These are phyloP conservation scores for Solanum medicagineum DNA, from an alignment of 257 asterid genomes.

Conservation along the genomic window DNA sequence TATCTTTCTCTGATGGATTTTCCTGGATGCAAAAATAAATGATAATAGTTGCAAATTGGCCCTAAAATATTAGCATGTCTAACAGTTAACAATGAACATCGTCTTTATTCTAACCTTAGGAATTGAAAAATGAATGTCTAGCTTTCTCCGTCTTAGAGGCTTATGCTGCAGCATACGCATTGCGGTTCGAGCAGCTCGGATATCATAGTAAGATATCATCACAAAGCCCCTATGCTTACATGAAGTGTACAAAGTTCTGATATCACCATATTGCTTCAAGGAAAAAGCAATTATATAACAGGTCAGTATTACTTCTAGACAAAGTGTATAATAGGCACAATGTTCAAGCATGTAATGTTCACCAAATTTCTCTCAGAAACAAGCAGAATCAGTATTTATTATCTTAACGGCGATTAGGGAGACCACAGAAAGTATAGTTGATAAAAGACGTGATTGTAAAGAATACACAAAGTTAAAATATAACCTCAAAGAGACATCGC, in stretches of 20 bases:
- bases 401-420: neutral
- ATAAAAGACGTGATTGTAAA: neutral
- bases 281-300: neutral
- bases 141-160: constrained; percentile 84
- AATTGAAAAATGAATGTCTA: constrained; percentile 93
- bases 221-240: constrained; percentile 98
- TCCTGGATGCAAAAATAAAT: constrained; percentile 43
- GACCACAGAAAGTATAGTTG: neutral
- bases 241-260: constrained; percentile 89
- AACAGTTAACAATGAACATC: neutral
- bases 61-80: neutral
- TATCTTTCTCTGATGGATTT: constrained; percentile 89
- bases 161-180: constrained; percentile 80
- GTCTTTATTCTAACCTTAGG: constrained; percentile 53
- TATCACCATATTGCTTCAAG: constrained; percentile 89
- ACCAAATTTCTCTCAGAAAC: neutral
- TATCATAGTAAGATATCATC: constrained; percentile 98
- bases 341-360: neutral
- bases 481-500: constrained; percentile 80
- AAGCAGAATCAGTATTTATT: neutral
- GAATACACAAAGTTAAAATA: neutral
- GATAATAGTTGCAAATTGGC: neutral
- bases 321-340: neutral
- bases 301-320: neutral
- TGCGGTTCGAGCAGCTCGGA: constrained; percentile 92